Evolutionary conservation across 1,139 yeast species (phyloP), one percentile per base, ranked within the genome.

Genomic region (Pichia sp.): DNA sequence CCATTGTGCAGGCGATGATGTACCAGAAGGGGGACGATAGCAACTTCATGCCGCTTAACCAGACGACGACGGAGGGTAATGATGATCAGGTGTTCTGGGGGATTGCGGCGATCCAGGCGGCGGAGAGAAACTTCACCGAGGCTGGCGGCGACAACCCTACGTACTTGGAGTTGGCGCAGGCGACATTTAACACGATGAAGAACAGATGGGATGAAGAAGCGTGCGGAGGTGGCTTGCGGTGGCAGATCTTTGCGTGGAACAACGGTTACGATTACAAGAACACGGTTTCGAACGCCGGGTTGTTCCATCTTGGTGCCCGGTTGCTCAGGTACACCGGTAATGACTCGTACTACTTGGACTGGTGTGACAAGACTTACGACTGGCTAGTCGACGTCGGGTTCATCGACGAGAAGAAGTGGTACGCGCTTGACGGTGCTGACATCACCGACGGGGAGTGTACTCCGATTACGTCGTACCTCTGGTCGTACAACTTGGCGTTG

Each of bases 11-110:
- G 54, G 88, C 95, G 3, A 70, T 92, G 65, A 68, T 79, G 52
- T 85, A 82, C 66, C 97, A 92, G 71, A 81, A 83, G 3, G 97
- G 97, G 53, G 82, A 81, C 19, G 77, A 84, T 67, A 71, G 78
- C 67, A 86, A 90, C 70, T 92, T 87, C 69, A 80, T 90, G 68
- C 97, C 98, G 2, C 75, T 87, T 56, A 90, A 90, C 72, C 97
- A 90, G 70, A 83, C 95, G 15, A 85, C 93, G n/a, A 87, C 96
- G 0, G 97, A 90, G 74, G 98, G 98, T 71, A 92, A 92, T 69
- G 98, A 92, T 78, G 98, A 92, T 75, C 97, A 90, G 74, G 96
- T 92, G 1, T 89, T 90, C 70, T 90, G 97, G 97, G 97, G 97
- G 2, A 77, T 90, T 56, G 90, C 96, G 1, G 96, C 81, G 1